Percentiles rank a stretch among this genome's conserved stretches.
Conservation (phyloP, 371 early-diverging fungal genomes). For the Syncephalastrum monosporum region DNA sequence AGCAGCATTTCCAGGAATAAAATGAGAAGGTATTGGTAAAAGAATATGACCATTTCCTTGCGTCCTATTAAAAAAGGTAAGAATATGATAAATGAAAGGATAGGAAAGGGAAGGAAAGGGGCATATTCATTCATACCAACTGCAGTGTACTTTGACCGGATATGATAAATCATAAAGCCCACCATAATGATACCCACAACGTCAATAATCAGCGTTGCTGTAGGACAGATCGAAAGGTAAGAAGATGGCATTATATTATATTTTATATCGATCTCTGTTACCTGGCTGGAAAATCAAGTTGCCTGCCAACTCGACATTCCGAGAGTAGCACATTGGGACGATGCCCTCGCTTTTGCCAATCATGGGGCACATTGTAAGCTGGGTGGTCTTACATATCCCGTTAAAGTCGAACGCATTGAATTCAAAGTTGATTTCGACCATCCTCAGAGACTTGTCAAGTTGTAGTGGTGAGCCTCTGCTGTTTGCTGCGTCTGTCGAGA, state of each 20-base stretch:
- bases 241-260: not conserved
- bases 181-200: constrained; percentile 87
- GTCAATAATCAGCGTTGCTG: constrained; percentile 76
- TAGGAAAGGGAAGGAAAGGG: too few relatives aligned
- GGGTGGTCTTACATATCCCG: constrained; percentile 78
- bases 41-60: constrained; percentile 92
- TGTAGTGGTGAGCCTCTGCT: not conserved
- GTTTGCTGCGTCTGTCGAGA: too few relatives aligned
- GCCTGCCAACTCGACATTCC: constrained; percentile 83
- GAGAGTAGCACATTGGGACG: constrained; percentile 90
- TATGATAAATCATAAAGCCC: constrained; percentile 88
- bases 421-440: constrained; percentile 42
- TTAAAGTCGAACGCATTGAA: constrained; percentile 66
- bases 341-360: constrained; percentile 75
- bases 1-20: constrained; percentile 78
- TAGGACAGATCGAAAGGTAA: not conserved
- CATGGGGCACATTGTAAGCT: constrained; percentile 86
- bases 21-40: constrained; percentile 78
- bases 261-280: constrained; percentile 21
- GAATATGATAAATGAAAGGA: not conserved
- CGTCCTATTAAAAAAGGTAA: constrained; percentile 54
- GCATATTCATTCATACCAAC: constrained; percentile 61
- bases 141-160: constrained; percentile 90
- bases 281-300: constrained; percentile 90
- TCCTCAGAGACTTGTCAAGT: constrained; percentile 8